Evolutionary conservation across 805 yeast genomes (phyloP).

Genomic region (Komagataella ulmi): DNA sequence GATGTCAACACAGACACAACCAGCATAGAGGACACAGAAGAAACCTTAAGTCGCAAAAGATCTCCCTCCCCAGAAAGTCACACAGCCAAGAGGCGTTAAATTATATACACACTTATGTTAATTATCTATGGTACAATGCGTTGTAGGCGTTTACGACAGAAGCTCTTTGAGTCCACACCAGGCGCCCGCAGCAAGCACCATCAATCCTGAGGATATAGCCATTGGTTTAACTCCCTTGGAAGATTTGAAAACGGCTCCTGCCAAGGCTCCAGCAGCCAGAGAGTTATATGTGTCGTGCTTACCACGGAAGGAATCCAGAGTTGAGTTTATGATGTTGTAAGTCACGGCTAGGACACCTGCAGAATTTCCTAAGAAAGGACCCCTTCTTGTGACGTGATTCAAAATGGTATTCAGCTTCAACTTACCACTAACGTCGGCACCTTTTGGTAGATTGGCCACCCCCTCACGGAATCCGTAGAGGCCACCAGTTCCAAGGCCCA

Average conservation of each 20-base stretch:
- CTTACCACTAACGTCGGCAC: constrained; percentile 58
- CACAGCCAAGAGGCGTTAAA: not conserved
- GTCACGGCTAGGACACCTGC: constrained; percentile 89
- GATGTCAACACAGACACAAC: not conserved
- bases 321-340: constrained; percentile 74
- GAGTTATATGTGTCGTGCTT: constrained; percentile 82
- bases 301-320: constrained; percentile 72
- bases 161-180: constrained; percentile 76
- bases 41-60: not conserved
- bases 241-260: constrained; percentile 86
- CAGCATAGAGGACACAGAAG: not conserved
- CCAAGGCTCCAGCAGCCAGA: constrained; percentile 74
- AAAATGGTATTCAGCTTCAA: constrained; percentile 80
- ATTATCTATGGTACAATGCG: not conserved
- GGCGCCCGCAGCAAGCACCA: constrained; percentile 81
- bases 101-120: not conserved
- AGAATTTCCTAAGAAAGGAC: constrained; percentile 90
- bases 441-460: constrained; percentile 49
- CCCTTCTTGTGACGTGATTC: constrained; percentile 88
- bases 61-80: not conserved
- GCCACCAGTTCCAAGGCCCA: constrained; percentile 87
- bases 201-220: constrained; percentile 73
- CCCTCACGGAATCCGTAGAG: constrained; percentile 83
- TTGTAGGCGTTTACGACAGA: not conserved
- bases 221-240: constrained; percentile 78